Evolutionary conservation across 768 basidiomycete species (phyloP).

Genomic region (Leccinum rimulosum): DNA sequence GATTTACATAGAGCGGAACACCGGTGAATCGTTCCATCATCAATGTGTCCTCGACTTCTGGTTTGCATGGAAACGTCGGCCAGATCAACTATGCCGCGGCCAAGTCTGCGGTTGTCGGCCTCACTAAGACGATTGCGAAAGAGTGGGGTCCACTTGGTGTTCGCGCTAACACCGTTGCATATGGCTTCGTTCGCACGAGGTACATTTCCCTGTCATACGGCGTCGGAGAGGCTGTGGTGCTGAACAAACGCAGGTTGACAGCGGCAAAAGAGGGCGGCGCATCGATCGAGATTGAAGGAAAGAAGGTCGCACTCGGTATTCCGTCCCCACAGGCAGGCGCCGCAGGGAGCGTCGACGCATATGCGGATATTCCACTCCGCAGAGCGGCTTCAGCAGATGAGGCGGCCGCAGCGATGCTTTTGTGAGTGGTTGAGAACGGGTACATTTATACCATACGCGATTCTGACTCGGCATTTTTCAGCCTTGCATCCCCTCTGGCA

Average conservation of each 20-base stretch:
- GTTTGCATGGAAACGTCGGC: conserved; percentile 84
- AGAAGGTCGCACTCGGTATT: conserved; percentile 81
- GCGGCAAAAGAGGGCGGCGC: conserved; percentile 75
- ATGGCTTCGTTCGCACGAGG: conserved; percentile 76
- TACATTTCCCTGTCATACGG: conserved; percentile 23
- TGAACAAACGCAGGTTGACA: conserved; percentile 53
- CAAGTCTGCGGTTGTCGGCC: conserved; percentile 72
- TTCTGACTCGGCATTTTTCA: conserved; percentile 28
- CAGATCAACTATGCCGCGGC: conserved; percentile 82
- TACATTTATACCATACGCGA: neutral
- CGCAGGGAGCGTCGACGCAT: conserved; percentile 39
- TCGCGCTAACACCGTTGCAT: conserved; percentile 79
- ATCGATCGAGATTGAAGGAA: conserved; percentile 75
- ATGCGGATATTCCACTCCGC: conserved; percentile 59
- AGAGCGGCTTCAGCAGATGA: conserved; percentile 71
- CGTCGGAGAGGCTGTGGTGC: neutral
- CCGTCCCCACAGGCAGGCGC: conserved; percentile 50
- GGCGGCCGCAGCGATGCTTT: conserved; percentile 70
- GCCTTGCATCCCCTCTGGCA: conserved; percentile 75
- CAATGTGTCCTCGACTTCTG: conserved; percentile 81
- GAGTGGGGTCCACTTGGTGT: conserved; percentile 86
- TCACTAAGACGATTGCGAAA: conserved; percentile 85
- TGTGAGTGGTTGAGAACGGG: conserved; percentile 47
- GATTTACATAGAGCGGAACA: conserved; percentile 42
- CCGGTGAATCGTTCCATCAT: conserved; percentile 72